These are phyloP conservation scores for Acanthamoeba sp. DNA, from an alignment of 208 protist species.

Conservation along the genomic window DNA sequence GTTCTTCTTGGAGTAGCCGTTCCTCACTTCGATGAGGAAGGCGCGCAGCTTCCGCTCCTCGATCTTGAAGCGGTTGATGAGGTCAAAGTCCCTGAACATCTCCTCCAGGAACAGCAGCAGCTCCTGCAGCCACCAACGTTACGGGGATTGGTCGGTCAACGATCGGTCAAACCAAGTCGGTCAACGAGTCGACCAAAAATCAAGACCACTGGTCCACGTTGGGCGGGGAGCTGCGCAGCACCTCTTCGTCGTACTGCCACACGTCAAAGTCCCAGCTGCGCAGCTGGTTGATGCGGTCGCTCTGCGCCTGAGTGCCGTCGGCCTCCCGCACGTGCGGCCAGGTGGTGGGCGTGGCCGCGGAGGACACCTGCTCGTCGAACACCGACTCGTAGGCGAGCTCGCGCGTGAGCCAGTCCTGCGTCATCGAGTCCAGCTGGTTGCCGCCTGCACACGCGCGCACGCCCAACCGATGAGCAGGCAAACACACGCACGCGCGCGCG, in stretches of 20 bases:
- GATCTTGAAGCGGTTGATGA: constrained; percentile 59
- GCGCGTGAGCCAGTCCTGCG: constrained; percentile 6
- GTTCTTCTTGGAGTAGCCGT: constrained; percentile 70
- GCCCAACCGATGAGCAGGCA: too few species aligned
- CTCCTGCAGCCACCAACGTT: not conserved
- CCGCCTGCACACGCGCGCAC: not conserved
- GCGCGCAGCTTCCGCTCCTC: constrained; percentile 4
- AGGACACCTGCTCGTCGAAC: constrained; percentile 5
- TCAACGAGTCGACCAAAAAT: too few species aligned
- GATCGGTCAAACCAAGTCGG: too few species aligned
- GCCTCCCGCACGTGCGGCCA: constrained; percentile 1
- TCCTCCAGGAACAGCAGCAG: not conserved
- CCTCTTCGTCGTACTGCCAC: constrained; percentile 66
- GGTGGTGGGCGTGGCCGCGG: not conserved
- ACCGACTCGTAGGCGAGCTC: constrained; percentile 24
- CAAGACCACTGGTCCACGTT: too few species aligned
- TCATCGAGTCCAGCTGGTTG: constrained; percentile 1
- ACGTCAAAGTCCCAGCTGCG: constrained; percentile 73
- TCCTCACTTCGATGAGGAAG: constrained; percentile 61
- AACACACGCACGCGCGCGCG: too few species aligned
- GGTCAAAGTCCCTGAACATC: constrained; percentile 73
- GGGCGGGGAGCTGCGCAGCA: not conserved
- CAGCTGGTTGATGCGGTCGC: not conserved
- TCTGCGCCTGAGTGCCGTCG: not conserved
- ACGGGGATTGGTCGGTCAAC: too few species aligned